Evolutionary conservation across 805 yeast genomes (phyloP), one percentile per base, ranked within the genome.

Genomic region (Ogataea polymorpha): DNA sequence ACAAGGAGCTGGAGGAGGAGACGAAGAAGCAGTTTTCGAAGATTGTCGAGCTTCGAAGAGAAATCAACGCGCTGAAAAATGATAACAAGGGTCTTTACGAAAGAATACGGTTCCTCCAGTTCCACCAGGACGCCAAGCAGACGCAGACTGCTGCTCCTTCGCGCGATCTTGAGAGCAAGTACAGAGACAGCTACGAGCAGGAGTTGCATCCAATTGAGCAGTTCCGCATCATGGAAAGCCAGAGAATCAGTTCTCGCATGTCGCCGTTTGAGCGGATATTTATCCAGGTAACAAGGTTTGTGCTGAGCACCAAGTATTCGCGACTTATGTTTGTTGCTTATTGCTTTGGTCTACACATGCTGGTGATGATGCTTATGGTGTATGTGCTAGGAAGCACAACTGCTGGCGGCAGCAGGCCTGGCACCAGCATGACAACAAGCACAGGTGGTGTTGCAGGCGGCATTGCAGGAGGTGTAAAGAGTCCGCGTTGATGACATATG

Each of bases 21-120:
- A 55, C 82, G 27, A 80, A 85, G 59, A 77, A 75, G 49, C 79
- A 75, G 47, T 70, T 70, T 37, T 59, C 65, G 15, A 69, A 71
- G 28, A 70, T 82, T 20, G 71, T 68, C 27, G 86, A 82, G 42
- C 67, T 87, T 49, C 79, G 80, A 45, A 63, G 82, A 38, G 88
- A 87, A 51, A 64, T 86, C 27, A 73, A 73, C 39, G 65, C 70
- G 3, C 67, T 90, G 54, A 82, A 84, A 60, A 67, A 70, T 32
- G 96, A 90, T 53, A 89, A 89, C 59, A 75, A 77, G 39, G 86
- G 81, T 48, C 67, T 91, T 32, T 87, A 86, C 58, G 96, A 90
- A 53, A 77, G 85, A 53, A 77, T 86, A 2, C 70, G 88, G 53
- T 82, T 77, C 55, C 56, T 83, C 49, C 78, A 85, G 7, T 75